These are phyloP conservation scores for Smittium mucronatum DNA, from an alignment of 371 early-diverging fungal species.

Conservation along the genomic window DNA sequence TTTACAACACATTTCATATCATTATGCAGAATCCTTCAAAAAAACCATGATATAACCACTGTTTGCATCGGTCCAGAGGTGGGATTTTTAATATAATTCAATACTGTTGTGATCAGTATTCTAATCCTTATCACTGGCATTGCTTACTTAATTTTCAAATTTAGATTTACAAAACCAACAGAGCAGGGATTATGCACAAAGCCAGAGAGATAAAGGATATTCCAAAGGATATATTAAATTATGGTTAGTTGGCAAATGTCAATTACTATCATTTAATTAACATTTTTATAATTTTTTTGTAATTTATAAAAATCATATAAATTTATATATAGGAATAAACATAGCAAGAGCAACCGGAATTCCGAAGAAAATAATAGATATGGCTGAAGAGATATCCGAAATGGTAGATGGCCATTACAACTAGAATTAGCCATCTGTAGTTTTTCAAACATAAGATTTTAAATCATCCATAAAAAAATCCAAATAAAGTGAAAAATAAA, in stretches of 20 bases:
- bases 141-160: slow-evolving; percentile 12
- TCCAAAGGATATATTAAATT: slow-evolving; percentile 1
- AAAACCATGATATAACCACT: neutral
- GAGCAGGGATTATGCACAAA: neutral
- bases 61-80: slow-evolving; percentile 2
- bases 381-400: slow-evolving; percentile 21
- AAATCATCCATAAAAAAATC: too few species aligned
- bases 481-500: too few species aligned
- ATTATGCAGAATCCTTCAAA: slow-evolving; percentile 17
- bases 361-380: slow-evolving; percentile 16
- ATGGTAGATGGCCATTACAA: slow-evolving; percentile 8
- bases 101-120: too few species aligned
- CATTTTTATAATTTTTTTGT: neutral
- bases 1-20: slow-evolving; percentile 31
- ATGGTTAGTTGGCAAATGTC: slow-evolving; percentile 15
- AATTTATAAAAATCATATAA: neutral
- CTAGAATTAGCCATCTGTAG: too few species aligned
- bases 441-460: too few species aligned
- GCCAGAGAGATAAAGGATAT: neutral
- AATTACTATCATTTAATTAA: neutral
- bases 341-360: slow-evolving; percentile 22
- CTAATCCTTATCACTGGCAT: too few species aligned
- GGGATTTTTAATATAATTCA: neutral
- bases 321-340: slow-evolving; percentile 21
- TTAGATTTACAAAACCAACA: slow-evolving; percentile 9